Conservation (phyloP, 2,329 filamentous ascomycete species). For the Kalmusia sp. region DNA sequence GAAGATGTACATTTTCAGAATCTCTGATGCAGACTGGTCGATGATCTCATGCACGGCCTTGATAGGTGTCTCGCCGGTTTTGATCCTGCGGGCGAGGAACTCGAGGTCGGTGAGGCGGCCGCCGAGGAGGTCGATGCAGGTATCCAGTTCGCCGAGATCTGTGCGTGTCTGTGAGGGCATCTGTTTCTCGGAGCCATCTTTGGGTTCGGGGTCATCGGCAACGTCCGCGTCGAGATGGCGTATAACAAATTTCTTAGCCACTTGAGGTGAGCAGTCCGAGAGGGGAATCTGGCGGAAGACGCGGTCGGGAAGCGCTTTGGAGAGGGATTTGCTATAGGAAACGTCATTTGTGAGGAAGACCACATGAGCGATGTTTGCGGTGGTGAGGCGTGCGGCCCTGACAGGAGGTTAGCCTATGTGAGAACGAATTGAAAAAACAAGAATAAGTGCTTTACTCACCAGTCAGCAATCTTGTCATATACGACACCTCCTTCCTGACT, state of each 20-base stretch:
- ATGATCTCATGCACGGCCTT: constrained; percentile 88
- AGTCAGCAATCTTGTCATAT: constrained; percentile 72
- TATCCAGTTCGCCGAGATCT: constrained; percentile 76
- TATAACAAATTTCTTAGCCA: constrained; percentile 90
- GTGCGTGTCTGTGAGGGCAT: constrained; percentile 55
- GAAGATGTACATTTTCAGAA: constrained; percentile 90
- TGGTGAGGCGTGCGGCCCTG: constrained; percentile 80
- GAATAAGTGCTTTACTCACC: constrained; percentile 49
- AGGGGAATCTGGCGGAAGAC: constrained; percentile 87
- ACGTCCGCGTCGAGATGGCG: constrained; percentile 71
- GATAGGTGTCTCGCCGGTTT: constrained; percentile 81
- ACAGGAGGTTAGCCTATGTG: neutral
- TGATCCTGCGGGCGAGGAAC: constrained; percentile 88
- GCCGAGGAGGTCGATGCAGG: constrained; percentile 81
- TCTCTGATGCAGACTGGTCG: constrained; percentile 85
- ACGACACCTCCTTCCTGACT: constrained; percentile 57
- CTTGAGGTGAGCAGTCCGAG: constrained; percentile 81
- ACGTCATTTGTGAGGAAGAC: constrained; percentile 92
- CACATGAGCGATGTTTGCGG: constrained; percentile 89
- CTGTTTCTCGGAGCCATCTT: constrained; percentile 49
- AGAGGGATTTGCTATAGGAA: constrained; percentile 85
- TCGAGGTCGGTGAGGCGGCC: constrained; percentile 96
- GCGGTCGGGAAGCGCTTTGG: constrained; percentile 86
- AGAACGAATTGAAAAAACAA: too few relatives aligned
- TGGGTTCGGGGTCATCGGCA: constrained; percentile 48